Conservation (phyloP, 225 moss, liverwort and hornwort genomes). For the Antitrichia curtipendula region DNA sequence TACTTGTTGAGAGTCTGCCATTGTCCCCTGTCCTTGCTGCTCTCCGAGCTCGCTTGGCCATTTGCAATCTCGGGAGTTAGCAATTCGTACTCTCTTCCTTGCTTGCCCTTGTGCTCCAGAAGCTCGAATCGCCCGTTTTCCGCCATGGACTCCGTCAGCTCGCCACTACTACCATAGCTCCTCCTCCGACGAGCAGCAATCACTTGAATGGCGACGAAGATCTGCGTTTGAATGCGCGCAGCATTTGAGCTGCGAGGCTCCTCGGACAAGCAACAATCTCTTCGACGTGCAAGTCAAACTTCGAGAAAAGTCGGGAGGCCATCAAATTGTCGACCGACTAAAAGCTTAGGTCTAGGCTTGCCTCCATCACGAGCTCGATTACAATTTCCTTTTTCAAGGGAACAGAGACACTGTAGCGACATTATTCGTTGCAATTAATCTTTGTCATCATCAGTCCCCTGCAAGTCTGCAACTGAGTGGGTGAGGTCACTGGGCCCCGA, state of each 20-base stretch:
- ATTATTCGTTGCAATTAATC: not conserved
- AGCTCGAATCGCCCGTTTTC: conserved; percentile 20
- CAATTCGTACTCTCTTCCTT: conserved; percentile 19
- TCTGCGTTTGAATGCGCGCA: not conserved
- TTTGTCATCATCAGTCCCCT: not conserved
- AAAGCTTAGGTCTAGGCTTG: not conserved
- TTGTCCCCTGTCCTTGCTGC: not conserved
- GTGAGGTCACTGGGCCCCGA: not conserved
- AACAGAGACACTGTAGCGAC: not conserved
- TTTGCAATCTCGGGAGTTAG: conserved; percentile 2
- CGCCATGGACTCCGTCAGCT: not conserved
- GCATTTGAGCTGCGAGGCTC: not conserved
- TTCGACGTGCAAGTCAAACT: not conserved
- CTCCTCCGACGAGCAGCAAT: not conserved
- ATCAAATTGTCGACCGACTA: not conserved
- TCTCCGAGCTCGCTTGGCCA: not conserved
- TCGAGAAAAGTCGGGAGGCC: not conserved
- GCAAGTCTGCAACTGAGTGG: not conserved
- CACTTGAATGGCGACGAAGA: not conserved
- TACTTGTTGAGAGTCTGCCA: conserved; percentile 43
- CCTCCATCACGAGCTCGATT: not conserved
- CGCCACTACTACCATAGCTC: not conserved
- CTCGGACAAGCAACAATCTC: not conserved
- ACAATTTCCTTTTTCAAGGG: too few relatives aligned
- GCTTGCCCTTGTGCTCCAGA: conserved; percentile 26